Evolutionary conservation across 805 yeast genomes (phyloP), one percentile per base, ranked within the genome.

Genomic region (Hanseniaspora lachancei): DNA sequence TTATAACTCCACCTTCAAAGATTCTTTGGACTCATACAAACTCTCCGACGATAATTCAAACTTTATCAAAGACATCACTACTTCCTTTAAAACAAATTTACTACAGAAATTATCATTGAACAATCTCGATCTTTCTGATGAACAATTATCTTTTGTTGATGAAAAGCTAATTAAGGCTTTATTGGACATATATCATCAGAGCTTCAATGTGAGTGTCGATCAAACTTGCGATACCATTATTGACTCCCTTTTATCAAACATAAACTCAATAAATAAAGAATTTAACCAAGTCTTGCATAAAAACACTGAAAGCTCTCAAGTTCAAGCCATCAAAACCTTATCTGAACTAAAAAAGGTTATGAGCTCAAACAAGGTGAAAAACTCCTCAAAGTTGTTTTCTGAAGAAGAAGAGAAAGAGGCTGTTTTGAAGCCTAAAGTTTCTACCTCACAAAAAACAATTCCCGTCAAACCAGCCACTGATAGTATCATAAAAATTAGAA

Each of bases 1-100:
- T 50, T 68, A 70, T 68, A 66, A 66, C 23, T 6, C 42, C 3
- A 35, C 38, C 10, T 46, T 56, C 2, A 56, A 51, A 51, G 52
- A 50, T 6, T 18, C 34, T 6, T 16, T 56, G 24, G 58, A 50
- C 3, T 27, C 41, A 1, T 40, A 46, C 35, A 43, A 44, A 21
- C 18, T 32, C 10, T 13, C 12, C 1, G 18, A 48, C 9, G 20
- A 18, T 5, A 20, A 20, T 21, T 13, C 9, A 35, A 24, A 41
- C 29, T 47, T 47, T 21, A 34, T 47, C 13, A 36, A 35, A 5
- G 32, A 47, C 8, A 49, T 42, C 9, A 36, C 39, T 27, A 29
- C 21, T 9, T 35, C 18, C 2, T 39, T 44, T 13, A 49, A 49
- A 40, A 39, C 13, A 20, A 32, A 49, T 6, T 15, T 55, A 10